phyloP scores from a whole-genome alignment of 179 eudicot species.

The Spergularia azorica region DNA sequence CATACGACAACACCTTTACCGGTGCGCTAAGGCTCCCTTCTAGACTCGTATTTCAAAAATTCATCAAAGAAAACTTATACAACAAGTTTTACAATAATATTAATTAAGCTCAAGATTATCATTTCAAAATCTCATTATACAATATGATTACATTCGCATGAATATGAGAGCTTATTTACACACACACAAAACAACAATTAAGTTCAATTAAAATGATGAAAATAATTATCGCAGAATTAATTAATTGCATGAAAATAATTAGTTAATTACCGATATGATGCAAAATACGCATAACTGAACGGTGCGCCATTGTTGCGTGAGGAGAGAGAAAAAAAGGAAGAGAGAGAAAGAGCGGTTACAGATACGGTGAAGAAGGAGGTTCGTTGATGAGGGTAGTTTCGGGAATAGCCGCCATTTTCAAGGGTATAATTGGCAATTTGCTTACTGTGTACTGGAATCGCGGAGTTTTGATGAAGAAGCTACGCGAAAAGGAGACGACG shows the following conservation, averaged over 20 bases:
- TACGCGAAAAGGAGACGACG: not conserved
- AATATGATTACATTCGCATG: no score
- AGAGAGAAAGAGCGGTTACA: slow-evolving; percentile 2
- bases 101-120: not conserved
- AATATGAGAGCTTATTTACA: no score
- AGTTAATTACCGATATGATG: slow-evolving; percentile 30
- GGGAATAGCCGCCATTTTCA: not conserved
- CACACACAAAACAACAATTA: not conserved
- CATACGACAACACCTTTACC: no score
- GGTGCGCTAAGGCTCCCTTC: no score
- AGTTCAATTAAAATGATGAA: not conserved
- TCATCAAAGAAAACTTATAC: not conserved
- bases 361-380: slow-evolving; percentile 8
- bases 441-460: no score
- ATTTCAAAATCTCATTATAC: not conserved
- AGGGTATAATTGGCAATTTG: slow-evolving; percentile 23
- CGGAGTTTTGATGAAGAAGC: not conserved
- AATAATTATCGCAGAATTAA: not conserved
- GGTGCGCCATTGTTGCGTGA: slow-evolving; percentile 32
- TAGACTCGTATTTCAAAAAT: not conserved
- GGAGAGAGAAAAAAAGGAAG: not conserved
- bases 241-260: not conserved
- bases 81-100: not conserved
- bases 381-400: not conserved
- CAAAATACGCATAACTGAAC: slow-evolving; percentile 30